Evolutionary conservation across 1,139 yeast genomes (phyloP), one percentile per base, ranked within the genome.

Genomic region (Pichia sp.): DNA sequence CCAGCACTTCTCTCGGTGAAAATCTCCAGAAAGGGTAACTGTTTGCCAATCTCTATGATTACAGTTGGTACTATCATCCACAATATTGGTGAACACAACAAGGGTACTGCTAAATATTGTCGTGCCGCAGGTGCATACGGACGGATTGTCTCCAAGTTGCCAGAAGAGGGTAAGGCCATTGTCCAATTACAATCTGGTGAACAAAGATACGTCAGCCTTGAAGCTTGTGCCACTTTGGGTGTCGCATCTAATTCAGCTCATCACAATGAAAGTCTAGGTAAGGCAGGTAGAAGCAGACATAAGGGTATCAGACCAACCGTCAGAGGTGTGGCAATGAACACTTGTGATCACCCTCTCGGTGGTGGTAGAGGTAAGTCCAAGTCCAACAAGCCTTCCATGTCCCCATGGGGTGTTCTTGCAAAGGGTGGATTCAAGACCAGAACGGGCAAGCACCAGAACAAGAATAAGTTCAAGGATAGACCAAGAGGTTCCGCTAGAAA

Each of bases 341-440:
- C 94, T 44, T 77, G 79, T 57, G 97, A 91, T 63, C 99, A 91
- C 68, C 99, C 99, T 49, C 93, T 87, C 56, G 99, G 99, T 72
- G 99, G 99, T 81, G 99, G 99, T 66, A 82, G 98, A 73, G 99
- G 99, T 74, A 93, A 91, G 63, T 84, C 95, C 41, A 91, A 93
- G 77, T 85, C 95, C 47, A 88, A 88, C 64, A 88, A 86, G 67
- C 73, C 83, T 37, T 84, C 97, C 12, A 87, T 83, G 68, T 84
- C 96, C 42, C 93, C 94, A 64, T 91, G 97, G 96, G 98, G 99
- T 56, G 80, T 80, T 49, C 62, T 79, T 54, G 79, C 88, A 34
- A 88, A 88, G 74, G 93, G 91, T 62, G 83, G 86, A 41, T 88
- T 78, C 67, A 88, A 87, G 75, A 91, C 98, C 23, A 80, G 98